Evolutionary conservation across 176 grass and related monocot genomes (phyloP), one percentile per base, ranked within the genome.

Genomic region (Musa acuminata): DNA sequence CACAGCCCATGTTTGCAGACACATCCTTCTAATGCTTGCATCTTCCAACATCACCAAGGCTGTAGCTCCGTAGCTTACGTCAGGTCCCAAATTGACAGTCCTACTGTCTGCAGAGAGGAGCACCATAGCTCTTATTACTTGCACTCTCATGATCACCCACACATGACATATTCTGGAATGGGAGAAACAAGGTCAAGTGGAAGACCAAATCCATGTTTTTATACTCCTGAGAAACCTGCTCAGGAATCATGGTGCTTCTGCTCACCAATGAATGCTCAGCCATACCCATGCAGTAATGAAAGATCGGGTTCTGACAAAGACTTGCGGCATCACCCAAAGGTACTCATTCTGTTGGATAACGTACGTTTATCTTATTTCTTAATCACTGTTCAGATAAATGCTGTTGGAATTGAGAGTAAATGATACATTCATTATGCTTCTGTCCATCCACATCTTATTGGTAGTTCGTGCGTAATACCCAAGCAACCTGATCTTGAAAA

Each of bases 21-120:
- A 35, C 82, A 83, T 78, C 70, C 67, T 76, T 78, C 94, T 6
- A 83, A 87, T 11, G 21, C 78, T 82, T 94, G 86, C 74, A 79
- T 91, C 75, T 72, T 94, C 80, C 91, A 99, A 85, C 91, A 88
- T 8, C 86, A 88, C 66, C 78, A 84, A 72, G 91, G 96, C 78
- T 94, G 88, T 69, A 89, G 87, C 77, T 87, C 87, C 1, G 76
- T 77, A 84, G 79, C 90, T 79, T 84, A 83, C 80, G 58, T 85
- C n/a, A 79, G 72, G 74, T 76, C 67, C 67, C 87, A 87, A 75
- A 66, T 81, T n/a, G 87, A 89, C 51, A 83, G 73, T 12, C 82
- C 84, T 73, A 82, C 84, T 4, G 73, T 93, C 65, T 89, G 87
- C 64, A 85, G 87, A 76, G 81, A 89, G 66, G 87, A 93, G 54